Base-by-base conservation (phyloP, 805 yeast genomes). In the Starmerella bombicola region DNA sequence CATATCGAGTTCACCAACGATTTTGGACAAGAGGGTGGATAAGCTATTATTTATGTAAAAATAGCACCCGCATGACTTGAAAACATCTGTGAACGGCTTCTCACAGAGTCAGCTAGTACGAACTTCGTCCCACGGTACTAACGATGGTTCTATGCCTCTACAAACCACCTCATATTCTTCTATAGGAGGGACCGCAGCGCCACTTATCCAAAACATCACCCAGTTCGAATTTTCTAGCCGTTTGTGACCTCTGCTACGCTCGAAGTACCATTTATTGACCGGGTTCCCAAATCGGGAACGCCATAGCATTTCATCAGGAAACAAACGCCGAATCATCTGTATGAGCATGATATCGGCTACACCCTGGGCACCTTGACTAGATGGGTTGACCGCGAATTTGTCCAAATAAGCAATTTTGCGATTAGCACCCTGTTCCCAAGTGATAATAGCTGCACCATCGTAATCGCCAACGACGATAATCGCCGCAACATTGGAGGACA, bases 251-350 rank as follows among this genome's bases (percentile, higher is more conserved):
- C 68, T 63, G 30, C 94, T 78, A 47, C 98, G 67, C 55, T 91
- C 96, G 60, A 88, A 91, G 57, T 88, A 88, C 98, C 98, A 91
- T 55, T 85, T 85, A 64, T 91, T 91, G 6, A 91, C 95, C 0
- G 95, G 95, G 58, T 91, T 91, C 41, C 64, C 71, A 43, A 70
- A 71, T 34, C 94, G 66, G 1, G 97, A 88, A 53, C 98, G 71
- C 98, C 98, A 91, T 2, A 91, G 63, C 10, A 85, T 58, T 55
- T 84, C 91, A 13, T 69, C 61, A 0, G 83, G 80, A 55, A 77
- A 86, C 28, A 74, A 59, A 37, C 72, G 73, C 30, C 66, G 65
- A 8, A 74, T 63, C 67, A 91, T 74, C 6, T 80, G 68, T 56
- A 88, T 91, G 66, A 91, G 85, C 19, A 88, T 77, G 18, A 91